Base-by-base conservation (phyloP, 768 basidiomycete genomes). In the Mycena vitilis region DNA sequence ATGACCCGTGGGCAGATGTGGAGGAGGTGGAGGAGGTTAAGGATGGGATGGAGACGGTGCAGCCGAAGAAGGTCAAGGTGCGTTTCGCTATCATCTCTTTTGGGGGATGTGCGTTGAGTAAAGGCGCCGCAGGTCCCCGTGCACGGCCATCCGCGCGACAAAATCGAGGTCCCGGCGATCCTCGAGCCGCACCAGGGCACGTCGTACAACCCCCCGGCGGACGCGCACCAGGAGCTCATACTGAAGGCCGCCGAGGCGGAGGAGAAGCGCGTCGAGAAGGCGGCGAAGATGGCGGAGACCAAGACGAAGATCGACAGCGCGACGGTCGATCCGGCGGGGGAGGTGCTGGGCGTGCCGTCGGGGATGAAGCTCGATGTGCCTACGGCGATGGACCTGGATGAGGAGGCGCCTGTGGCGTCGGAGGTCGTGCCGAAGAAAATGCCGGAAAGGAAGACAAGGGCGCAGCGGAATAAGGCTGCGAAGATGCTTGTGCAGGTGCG, bases 151-250 rank as follows among this genome's bases (percentile, higher is more conserved):
- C 84, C 85, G 0, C 85, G 87, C 47, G 74, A 86, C 23, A 63
- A 77, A 23, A 94, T 94, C 66, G 82, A 86, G 11, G 71, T 92
- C 0, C 88, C 91, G 1, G 91, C 94, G 0, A 86, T 95, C 0
- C 73, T 81, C 1, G 80, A 89, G 4, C 96, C 96, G 0, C 93
- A 94, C 71, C 88, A 88, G 38, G 96, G 96, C 22, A 87, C 91
- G 4, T 96, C 95, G 20, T 98, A 98, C 76, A 98, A 98, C 76
- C 96, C 96, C 0, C 88, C 89, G 0, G 88, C 86, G 1, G 83
- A 87, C 5, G 88, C 91, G 0, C 93, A 97, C 72, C 86, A 88
- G 57, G 88, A 88, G 56, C 86, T 30, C 5, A 30, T 30, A 30
- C 30, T 30, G 30, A 30, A 30, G 5, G 30, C 95, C 0, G 85